Percentiles rank a stretch among this genome's conserved stretches.
These are phyloP conservation scores for Beauveria pseudobassiana DNA, from an alignment of 2,329 filamentous ascomycete genomes.

Conservation along the genomic window DNA sequence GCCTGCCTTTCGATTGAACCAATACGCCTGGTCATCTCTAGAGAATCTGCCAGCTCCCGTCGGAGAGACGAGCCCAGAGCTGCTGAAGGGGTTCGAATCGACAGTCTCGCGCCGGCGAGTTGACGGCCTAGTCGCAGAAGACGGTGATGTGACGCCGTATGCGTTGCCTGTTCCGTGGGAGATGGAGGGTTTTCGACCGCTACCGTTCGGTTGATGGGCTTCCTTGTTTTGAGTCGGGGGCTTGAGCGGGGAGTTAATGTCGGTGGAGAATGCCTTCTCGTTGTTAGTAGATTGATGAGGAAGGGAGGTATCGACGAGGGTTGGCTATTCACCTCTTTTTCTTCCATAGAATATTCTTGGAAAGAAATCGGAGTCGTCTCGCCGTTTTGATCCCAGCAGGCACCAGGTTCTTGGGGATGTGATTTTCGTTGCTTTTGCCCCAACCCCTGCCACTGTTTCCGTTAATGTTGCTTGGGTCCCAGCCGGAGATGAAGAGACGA, in stretches of 20 bases:
- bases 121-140: constrained; percentile 60
- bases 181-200: constrained; percentile 74
- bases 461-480: constrained; percentile 70
- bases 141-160: constrained; percentile 68
- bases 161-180: constrained; percentile 60
- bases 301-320: neutral
- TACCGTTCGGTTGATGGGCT: constrained; percentile 48
- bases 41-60: constrained; percentile 50
- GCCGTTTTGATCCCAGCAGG: constrained; percentile 80
- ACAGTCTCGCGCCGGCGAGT: constrained; percentile 75
- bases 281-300: neutral
- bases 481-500: constrained; percentile 64
- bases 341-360: constrained; percentile 57
- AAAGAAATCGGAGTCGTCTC: constrained; percentile 64
- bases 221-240: constrained; percentile 69
- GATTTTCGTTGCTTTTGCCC: constrained; percentile 70
- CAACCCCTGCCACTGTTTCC: constrained; percentile 57
- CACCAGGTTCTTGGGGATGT: constrained; percentile 72
- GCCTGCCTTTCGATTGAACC: constrained; percentile 46
- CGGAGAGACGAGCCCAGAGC: constrained; percentile 51
- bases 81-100: constrained; percentile 57
- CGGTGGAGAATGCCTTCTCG: constrained; percentile 65
- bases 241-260: constrained; percentile 92
- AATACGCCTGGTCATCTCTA: constrained; percentile 55
- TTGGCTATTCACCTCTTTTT: constrained; percentile 45